Evolutionary conservation across 2,329 filamentous ascomycete species (phyloP), one percentile per base, ranked within the genome.

Genomic region (Aspergillus oerlinghausenensis): DNA sequence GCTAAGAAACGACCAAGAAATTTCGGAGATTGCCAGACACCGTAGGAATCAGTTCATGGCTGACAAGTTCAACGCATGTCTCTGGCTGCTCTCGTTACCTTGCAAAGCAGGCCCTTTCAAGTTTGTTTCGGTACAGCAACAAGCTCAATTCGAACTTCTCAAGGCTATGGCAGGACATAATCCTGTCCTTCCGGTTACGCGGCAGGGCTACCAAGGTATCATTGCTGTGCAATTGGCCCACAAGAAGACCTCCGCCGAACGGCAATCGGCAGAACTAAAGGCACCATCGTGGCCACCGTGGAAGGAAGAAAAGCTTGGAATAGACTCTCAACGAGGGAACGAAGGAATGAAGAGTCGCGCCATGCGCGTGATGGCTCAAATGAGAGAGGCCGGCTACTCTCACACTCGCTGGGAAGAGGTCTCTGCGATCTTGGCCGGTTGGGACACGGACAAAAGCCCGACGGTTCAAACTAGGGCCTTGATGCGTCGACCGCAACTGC

Each of bases 281-380:
- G 78, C 82, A 2, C 72, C 78, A 8, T 84, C 82, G 7, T 88
- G 85, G 85, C 85, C 85, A 14, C 85, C 85, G 0, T 88, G 84
- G 84, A 86, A 85, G 67, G 80, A 84, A 65, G 80, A 84, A 49
- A 82, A 77, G 53, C 79, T 82, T 17, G 84, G 82, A 1, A 82
- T 87, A 65, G 84, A 88, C 64, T 77, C 79, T n/a, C 74, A 78
- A 14, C 80, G 84, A 54, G 80, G 78, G 10, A 78, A 79, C 49
- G 80, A 84, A 43, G 79, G 83, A 56, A 83, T 83, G 58, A 75
- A 75, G 29, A 85, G 83, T 55, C 79, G 81, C 55, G 83, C 84
- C n/a, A 78, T 78, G 56, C 75, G 79, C 40, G 79, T 83, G 5
- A 67, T 87, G 49, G 69, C 72, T 42, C 79, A 80, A 54, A 85